Evolutionary conservation across 208 protist genomes (phyloP).

Genomic region (Leishmania amazonensis): DNA sequence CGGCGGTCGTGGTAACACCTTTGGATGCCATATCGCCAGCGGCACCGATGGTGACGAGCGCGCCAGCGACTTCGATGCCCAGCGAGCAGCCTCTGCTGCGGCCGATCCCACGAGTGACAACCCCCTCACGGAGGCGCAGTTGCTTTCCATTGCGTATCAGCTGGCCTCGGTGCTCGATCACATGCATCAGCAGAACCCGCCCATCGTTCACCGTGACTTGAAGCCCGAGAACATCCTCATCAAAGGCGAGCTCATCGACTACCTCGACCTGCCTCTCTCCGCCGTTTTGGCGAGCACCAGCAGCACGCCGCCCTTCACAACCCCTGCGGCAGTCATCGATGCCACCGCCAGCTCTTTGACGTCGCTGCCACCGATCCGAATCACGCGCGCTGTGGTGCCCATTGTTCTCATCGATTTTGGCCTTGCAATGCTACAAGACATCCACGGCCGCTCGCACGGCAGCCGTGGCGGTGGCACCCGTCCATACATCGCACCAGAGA

Average conservation of each 20-base stretch:
- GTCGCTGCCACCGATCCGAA: conserved; percentile 28
- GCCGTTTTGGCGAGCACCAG: not conserved
- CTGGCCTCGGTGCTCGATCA: conserved; percentile 66
- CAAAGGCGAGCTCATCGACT: conserved; percentile 36
- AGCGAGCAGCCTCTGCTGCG: not conserved
- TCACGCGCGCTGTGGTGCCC: conserved; percentile 56
- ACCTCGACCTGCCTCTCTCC: conserved; percentile 13
- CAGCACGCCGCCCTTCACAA: conserved; percentile 2
- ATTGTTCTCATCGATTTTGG: conserved; percentile 89
- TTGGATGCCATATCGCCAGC: not conserved
- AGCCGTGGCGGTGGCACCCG: conserved; percentile 68
- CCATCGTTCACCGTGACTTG: conserved; percentile 98
- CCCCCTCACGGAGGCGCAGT: conserved; percentile 66
- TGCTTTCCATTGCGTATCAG: conserved; percentile 84
- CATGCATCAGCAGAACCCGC: conserved; percentile 88
- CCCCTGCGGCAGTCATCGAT: not conserved
- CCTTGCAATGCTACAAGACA: conserved; percentile 62
- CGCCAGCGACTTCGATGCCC: not conserved
- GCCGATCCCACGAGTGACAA: conserved; percentile 34
- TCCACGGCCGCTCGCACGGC: conserved; percentile 8
- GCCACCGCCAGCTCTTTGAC: not conserved
- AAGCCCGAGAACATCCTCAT: conserved; percentile 96
- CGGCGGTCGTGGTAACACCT: not conserved
- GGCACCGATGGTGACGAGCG: not conserved
- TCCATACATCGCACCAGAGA: conserved; percentile 86